Conservation (phyloP, 495 filamentous ascomycete species). For the Xeromyces bisporus region DNA sequence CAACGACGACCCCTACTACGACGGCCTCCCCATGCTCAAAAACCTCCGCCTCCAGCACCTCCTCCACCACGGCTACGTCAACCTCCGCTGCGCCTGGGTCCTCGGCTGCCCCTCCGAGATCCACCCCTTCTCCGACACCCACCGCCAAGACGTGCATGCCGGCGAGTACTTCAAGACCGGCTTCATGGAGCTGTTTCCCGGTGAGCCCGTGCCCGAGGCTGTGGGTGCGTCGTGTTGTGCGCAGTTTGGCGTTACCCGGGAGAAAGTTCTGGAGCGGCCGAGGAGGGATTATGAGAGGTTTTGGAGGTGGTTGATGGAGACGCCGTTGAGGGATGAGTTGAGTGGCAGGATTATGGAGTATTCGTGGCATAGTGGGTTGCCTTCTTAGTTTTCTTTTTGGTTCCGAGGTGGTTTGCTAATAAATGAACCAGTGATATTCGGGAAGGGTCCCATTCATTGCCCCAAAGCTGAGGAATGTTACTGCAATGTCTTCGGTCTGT, state of each 20-base stretch:
- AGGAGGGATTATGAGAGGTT: conserved; percentile 39
- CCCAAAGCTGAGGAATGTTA: conserved; percentile 41
- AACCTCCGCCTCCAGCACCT: conserved; percentile 40
- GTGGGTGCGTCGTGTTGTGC: conserved; percentile 49
- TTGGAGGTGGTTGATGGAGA: conserved; percentile 42
- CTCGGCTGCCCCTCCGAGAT: conserved; percentile 47
- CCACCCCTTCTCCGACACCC: conserved; percentile 26
- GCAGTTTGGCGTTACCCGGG: conserved; percentile 53
- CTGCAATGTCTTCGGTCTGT: conserved; percentile 46
- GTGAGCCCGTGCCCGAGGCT: conserved; percentile 24
- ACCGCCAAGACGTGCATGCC: conserved; percentile 26
- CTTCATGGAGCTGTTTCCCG: conserved; percentile 40
- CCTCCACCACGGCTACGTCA: conserved; percentile 40
- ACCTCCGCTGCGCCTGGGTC: conserved; percentile 47
- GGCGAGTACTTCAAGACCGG: conserved; percentile 34
- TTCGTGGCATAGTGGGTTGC: conserved; percentile 44
- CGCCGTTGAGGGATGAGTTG: conserved; percentile 35
- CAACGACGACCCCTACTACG: conserved; percentile 35
- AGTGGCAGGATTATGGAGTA: conserved; percentile 60
- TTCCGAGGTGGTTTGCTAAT: too few relatives aligned
- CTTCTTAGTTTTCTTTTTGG: neutral
- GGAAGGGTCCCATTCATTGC: conserved; percentile 35
- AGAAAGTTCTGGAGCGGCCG: conserved; percentile 28
- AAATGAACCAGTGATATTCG: conserved; percentile 28
- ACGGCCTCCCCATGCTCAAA: conserved; percentile 31